These are phyloP conservation scores for Diplodia corticola DNA, from an alignment of 2,329 filamentous ascomycete species.

Conservation along the genomic window DNA sequence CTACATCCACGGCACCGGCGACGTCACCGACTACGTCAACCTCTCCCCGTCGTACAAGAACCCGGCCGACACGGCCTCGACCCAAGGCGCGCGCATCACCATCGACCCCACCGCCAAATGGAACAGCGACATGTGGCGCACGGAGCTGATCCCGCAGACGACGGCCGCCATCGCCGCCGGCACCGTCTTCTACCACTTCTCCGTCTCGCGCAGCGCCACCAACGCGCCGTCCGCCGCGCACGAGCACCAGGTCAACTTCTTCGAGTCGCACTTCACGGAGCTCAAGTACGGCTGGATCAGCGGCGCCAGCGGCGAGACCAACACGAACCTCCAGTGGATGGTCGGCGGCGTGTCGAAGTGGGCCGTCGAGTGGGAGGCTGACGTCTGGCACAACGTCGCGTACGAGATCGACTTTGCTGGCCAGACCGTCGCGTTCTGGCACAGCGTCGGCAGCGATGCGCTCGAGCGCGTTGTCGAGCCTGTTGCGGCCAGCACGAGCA, in stretches of 20 bases:
- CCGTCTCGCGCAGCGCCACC: constrained; percentile 58
- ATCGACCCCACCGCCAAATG: constrained; percentile 66
- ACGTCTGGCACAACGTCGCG: constrained; percentile 73
- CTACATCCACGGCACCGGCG: constrained; percentile 68
- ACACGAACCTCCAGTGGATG: constrained; percentile 64
- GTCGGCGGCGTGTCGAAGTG: constrained; percentile 62
- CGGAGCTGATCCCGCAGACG: constrained; percentile 72
- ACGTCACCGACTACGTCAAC: constrained; percentile 61
- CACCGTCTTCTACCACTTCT: constrained; percentile 72
- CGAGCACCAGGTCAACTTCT: constrained; percentile 67
- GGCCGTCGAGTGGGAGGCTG: constrained; percentile 61
- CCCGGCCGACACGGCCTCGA: constrained; percentile 61
- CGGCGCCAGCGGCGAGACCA: constrained; percentile 51
- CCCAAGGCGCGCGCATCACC: constrained; percentile 68
- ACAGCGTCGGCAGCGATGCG: constrained; percentile 62
- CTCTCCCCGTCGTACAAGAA: constrained; percentile 64
- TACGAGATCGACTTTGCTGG: constrained; percentile 70
- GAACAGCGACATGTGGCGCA: constrained; percentile 71
- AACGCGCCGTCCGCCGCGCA: constrained; percentile 63
- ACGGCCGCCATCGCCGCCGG: constrained; percentile 64
- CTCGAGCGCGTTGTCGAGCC: constrained; percentile 61
- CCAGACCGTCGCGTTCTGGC: constrained; percentile 66
- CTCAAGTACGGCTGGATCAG: constrained; percentile 67
- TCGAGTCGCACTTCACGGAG: constrained; percentile 73
- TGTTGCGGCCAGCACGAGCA: constrained; percentile 60